A percentile compares a stretch with the other conserved stretches of the same genome.
These are phyloP conservation scores for Zygosaccharomyces pseudobailii DNA, from an alignment of 1,139 yeast species.

Conservation along the genomic window DNA sequence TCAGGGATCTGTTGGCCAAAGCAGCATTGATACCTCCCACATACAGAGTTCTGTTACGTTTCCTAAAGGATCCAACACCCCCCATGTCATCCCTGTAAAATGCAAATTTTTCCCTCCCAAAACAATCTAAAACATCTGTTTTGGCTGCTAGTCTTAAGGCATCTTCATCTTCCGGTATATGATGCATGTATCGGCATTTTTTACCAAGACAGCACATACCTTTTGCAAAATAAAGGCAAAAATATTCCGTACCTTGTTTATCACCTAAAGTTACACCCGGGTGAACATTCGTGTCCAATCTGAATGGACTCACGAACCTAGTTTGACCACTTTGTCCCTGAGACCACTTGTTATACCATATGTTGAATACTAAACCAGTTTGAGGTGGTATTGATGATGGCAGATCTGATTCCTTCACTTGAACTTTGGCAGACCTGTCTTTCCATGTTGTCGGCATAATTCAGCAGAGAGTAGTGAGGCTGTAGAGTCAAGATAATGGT, in stretches of 20 bases:
- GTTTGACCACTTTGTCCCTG: constrained; percentile 50
- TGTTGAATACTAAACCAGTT: constrained; percentile 73
- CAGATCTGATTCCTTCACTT: constrained; percentile 62
- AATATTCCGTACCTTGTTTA: constrained; percentile 37
- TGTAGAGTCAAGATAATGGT: not conserved
- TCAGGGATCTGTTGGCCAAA: constrained; percentile 22
- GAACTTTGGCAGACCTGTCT: constrained; percentile 58
- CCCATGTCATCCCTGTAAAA: constrained; percentile 90
- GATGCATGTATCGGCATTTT: constrained; percentile 70
- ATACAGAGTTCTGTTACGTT: constrained; percentile 67
- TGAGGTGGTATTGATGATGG: constrained; percentile 70
- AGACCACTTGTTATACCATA: constrained; percentile 88
- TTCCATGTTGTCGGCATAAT: constrained; percentile 20
- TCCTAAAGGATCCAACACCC: constrained; percentile 83
- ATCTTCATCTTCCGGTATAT: constrained; percentile 58
- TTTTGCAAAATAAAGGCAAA: constrained; percentile 82
- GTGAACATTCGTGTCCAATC: constrained; percentile 59
- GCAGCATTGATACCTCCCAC: constrained; percentile 58
- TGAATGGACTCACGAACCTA: constrained; percentile 44
- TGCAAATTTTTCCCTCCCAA: constrained; percentile 83
- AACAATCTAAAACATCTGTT: constrained; percentile 59
- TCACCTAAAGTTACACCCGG: constrained; percentile 75
- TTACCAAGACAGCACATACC: constrained; percentile 82
- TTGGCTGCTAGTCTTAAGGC: constrained; percentile 46
- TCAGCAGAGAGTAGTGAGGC: not conserved